Evolutionary conservation across 192 early-diverging fungal species (phyloP), one percentile per base, ranked within the genome.

Genomic region (Mortierella antarctica): DNA sequence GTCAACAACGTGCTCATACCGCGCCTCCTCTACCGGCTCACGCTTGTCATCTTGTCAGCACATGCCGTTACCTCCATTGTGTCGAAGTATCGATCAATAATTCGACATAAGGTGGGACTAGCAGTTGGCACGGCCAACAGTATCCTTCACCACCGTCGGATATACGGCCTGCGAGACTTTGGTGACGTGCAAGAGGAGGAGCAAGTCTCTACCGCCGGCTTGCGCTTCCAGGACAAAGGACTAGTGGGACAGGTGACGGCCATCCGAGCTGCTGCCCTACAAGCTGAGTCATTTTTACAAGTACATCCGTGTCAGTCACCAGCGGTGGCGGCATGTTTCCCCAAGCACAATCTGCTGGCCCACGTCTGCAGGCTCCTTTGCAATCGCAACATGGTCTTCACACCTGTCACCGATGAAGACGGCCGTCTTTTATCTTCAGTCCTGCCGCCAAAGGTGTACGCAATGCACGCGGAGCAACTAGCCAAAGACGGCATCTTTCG

Each of bases 1-100:
- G 49, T 76, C 52, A 75, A 75, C 55, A 76, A 76, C 20, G 74
- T 70, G 0, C 62, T 76, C 1, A 57, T 69, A 4, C 65, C 67
- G 17, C 51, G 58, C 15, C 41, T 68, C 5, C 45, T 75, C 1
- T 76, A 76, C 47, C 61, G 74, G 6, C 23, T 76, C 9, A 58
- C 73, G 7, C 14, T 45, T 0, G 56, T 54, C 40, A 46, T 66
- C 17, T 18, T 66, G 2, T 13, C 53, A 11, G 53, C 6, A 11
- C 17, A 23, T 0, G 67, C 49, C 40, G 8, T 61, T 9, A 20
- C 5, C 21, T 17, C 7, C 14, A 61, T 70, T 21, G 53, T 63
- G 2, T 14, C 20, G 45, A 39, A 57, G 40, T 71, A 71, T 13
- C 17, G 48, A 23, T 42, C 15, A 3, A 46, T 59, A 6, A 39